Evolutionary conservation across 2,329 filamentous ascomycete genomes (phyloP), one percentile per base, ranked within the genome.

Genomic region (Chaetomiaceae sp.): DNA sequence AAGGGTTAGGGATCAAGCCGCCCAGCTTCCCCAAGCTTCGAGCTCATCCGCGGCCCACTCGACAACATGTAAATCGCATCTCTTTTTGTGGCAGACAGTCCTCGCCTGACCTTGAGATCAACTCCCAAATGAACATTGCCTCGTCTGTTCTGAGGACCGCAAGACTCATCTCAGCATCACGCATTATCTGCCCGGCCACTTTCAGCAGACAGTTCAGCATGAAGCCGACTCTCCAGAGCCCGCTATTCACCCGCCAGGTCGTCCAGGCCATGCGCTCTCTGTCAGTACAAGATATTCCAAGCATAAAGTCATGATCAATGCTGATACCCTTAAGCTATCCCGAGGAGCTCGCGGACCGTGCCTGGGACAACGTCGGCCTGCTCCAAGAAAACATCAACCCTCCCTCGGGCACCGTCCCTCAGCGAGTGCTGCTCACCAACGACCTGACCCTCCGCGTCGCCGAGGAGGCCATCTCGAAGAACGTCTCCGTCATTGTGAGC

Each of bases 321-420:
- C 20, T 54, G 19, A 59, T 25, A 22, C 29, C 11, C 6, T 6
- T 7, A 46, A 94, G 91, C 55, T 99, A 96, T 68, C 94, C 94
- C 0, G 89, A 95, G 67, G 83, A 84, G 56, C 77, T 96, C 38
- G 94, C 94, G 9, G 94, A 97, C 67, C 86, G 85, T 63, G 84
- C 87, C 60, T 99, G 91, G 80, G 94, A 99, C 69, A 99, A 99
- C 66, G 96, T 95, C n/a, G 94, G 94, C 46, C 80, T 96, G 48
- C 79, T 95, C 46, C 64, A 78, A 50, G 71, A 72, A 57, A 75
- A 76, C 62, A 68, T 73, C n/a, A 59, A 66, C 50, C 44, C 63
- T 19, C 1, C 52, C 68, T 43, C 39, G 4, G 48, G 53, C 19
- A 14, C 11, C 23, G 44, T 55, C 9, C 29, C 57, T 3, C 43